Conservation (phyloP, 1,139 yeast genomes). For the Saccharomyces hybrid region DNA sequence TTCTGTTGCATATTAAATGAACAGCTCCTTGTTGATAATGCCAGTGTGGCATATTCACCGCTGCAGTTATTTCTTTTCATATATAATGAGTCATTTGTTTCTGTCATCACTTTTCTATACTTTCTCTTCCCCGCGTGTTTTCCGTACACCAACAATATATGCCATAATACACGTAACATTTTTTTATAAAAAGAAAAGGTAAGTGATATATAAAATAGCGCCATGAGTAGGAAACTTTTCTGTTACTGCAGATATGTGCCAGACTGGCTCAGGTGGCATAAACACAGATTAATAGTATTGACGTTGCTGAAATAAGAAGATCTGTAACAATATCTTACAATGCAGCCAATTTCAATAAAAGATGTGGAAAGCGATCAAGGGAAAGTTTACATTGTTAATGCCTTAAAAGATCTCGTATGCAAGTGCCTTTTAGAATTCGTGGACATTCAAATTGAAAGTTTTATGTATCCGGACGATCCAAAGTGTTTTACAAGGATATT, state of each 20-base stretch:
- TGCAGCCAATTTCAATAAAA: background rate
- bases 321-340: background rate
- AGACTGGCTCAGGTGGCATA: background rate
- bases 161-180: background rate
- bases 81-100: background rate
- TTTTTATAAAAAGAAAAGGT: background rate
- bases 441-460: constrained; percentile 20
- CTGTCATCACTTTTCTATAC: background rate
- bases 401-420: constrained; percentile 11
- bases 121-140: background rate
- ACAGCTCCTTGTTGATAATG: background rate
- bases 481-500: background rate
- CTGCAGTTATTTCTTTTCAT: background rate
- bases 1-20: background rate
- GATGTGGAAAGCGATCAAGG: background rate
- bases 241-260: too few species aligned
- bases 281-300: background rate
- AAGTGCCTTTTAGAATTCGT: constrained; percentile 19
- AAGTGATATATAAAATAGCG: background rate
- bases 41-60: background rate
- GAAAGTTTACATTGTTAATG: constrained; percentile 1
- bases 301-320: background rate
- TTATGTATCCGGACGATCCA: constrained; percentile 22
- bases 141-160: background rate
- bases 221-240: background rate